Percentiles rank a stretch among this genome's conserved stretches.
These are phyloP conservation scores for Stemphylium beticola DNA, from an alignment of 2,329 filamentous ascomycete genomes.

Conservation along the genomic window DNA sequence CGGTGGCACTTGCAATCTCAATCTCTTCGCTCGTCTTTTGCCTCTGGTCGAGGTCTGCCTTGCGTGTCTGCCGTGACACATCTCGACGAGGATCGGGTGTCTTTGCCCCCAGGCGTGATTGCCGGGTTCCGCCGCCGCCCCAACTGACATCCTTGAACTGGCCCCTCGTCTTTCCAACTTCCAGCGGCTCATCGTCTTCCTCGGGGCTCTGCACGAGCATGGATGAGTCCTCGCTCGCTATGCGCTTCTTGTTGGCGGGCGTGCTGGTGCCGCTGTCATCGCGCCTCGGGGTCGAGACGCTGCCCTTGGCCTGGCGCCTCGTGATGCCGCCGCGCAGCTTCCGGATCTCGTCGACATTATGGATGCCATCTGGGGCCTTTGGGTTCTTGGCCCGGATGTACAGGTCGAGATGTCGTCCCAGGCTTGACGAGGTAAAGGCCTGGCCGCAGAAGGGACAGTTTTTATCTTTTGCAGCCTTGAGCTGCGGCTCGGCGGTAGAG, in stretches of 20 bases:
- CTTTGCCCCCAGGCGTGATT: constrained; percentile 55
- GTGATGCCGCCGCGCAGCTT: constrained; percentile 86
- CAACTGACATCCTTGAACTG: constrained; percentile 69
- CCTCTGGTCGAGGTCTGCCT: constrained; percentile 68
- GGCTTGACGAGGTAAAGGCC: constrained; percentile 82
- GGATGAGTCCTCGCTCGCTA: constrained; percentile 35
- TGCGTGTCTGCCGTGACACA: constrained; percentile 50
- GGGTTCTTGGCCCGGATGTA: constrained; percentile 95
- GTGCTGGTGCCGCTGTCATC: constrained; percentile 51
- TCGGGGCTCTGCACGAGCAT: constrained; percentile 33
- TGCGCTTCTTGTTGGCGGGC: constrained; percentile 28
- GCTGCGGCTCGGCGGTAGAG: constrained; percentile 34
- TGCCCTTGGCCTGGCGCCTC: constrained; percentile 77
- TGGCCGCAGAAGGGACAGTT: constrained; percentile 87
- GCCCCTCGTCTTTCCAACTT: constrained; percentile 43
- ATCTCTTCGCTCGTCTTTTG: constrained; percentile 70
- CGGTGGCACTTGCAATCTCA: constrained; percentile 82
- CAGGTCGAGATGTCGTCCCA: constrained; percentile 90
- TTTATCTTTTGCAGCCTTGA: constrained; percentile 76
- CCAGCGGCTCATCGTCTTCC: constrained; percentile 25
- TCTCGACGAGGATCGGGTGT: constrained; percentile 51
- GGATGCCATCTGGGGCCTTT: constrained; percentile 82
- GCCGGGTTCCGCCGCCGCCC: constrained; percentile 81
- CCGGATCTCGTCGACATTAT: constrained; percentile 87
- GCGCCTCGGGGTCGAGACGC: constrained; percentile 56